These are phyloP conservation scores for Chaetomium cochliodes DNA, from an alignment of 495 filamentous ascomycete species.

Conservation along the genomic window DNA sequence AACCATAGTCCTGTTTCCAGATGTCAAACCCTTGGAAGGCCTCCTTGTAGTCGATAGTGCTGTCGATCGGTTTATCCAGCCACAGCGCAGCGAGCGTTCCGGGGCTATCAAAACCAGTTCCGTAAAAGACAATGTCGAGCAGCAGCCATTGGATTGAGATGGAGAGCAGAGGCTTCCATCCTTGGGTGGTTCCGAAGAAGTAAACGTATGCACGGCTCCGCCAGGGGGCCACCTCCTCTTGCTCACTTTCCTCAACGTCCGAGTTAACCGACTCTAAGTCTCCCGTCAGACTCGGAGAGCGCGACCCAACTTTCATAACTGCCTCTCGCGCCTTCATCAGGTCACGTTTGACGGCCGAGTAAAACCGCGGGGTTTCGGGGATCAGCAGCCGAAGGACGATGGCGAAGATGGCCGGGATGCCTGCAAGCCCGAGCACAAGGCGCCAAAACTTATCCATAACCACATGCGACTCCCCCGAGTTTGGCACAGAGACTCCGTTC, in stretches of 20 bases:
- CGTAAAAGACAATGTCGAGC: not conserved
- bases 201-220: not conserved
- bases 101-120: not conserved
- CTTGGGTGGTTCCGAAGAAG: not conserved
- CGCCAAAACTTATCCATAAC: conserved; percentile 3
- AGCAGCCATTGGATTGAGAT: not conserved
- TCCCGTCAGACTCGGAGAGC: not conserved
- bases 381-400: conserved; percentile 3
- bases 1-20: conserved; percentile 2
- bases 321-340: not conserved
- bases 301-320: conserved; percentile 1
- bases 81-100: not conserved
- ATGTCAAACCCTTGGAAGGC: not conserved
- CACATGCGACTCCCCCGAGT: not conserved
- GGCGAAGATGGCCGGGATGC: not conserved
- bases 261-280: not conserved
- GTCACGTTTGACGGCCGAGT: not conserved
- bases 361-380: conserved; percentile 4
- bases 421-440: not conserved
- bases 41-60: not conserved
- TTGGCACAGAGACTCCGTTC: not conserved
- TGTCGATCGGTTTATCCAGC: not conserved
- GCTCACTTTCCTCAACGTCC: not conserved
- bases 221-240: not conserved
- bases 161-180: conserved; percentile 7